A percentile compares a stretch with the other conserved stretches of the same genome.
These are phyloP conservation scores for Neonectria magnoliae DNA, from an alignment of 2,329 filamentous ascomycete species.

Conservation along the genomic window DNA sequence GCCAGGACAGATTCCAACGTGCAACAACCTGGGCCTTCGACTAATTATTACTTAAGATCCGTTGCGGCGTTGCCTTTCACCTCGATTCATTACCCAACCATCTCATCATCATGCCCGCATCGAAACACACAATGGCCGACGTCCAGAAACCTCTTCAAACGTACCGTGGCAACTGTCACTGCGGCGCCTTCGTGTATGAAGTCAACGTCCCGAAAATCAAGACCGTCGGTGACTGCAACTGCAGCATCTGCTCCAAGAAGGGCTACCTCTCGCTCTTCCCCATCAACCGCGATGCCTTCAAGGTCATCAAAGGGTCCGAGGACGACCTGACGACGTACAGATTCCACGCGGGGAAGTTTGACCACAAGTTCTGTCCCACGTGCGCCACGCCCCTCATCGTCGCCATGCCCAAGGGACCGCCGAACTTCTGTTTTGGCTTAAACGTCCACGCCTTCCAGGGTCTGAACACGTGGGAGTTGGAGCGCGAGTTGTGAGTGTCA, in stretches of 20 bases:
- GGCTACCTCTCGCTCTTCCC: conserved; percentile 54
- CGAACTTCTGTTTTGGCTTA: conserved; percentile 47
- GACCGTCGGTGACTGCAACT: conserved; percentile 68
- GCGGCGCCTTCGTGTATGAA: conserved; percentile 63
- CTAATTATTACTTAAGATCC: not conserved
- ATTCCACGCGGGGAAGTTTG: conserved; percentile 51
- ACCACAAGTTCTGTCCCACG: conserved; percentile 63
- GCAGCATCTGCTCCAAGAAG: conserved; percentile 70
- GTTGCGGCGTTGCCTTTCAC: not conserved
- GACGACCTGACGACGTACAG: conserved; percentile 55
- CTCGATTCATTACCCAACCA: not conserved
- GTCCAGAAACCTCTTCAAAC: conserved; percentile 43
- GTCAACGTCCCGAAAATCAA: conserved; percentile 66
- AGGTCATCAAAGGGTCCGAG: conserved; percentile 58
- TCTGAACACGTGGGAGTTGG: conserved; percentile 54
- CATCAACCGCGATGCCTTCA: conserved; percentile 46
- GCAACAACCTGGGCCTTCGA: not conserved
- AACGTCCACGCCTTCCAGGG: conserved; percentile 58
- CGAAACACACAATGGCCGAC: conserved; percentile 20
- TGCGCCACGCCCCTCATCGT: conserved; percentile 59
- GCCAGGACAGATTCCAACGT: not conserved
- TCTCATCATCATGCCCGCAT: not conserved
- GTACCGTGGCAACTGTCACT: conserved; percentile 69
- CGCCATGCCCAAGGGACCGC: conserved; percentile 40
- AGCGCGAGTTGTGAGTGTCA: conserved; percentile 48